Base-by-base conservation (phyloP, 108 stramenopile genomes). In the Cyclotella kingstonii region DNA sequence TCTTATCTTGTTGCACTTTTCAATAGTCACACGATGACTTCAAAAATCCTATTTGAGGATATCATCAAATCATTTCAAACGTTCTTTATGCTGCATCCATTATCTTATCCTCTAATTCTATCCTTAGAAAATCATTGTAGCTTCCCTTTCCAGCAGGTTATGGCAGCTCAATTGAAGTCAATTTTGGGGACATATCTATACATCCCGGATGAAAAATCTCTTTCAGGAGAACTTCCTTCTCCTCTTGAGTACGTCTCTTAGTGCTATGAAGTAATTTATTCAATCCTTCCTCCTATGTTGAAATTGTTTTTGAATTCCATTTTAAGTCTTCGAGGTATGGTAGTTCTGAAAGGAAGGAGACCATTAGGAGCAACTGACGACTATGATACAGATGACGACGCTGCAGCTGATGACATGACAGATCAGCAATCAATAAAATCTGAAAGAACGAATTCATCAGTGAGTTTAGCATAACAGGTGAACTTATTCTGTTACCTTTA, bases 121-220 rank as follows among this genome's bases (percentile, higher is more conserved):
- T 90, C 86, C 11, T 44, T 99, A 44, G 98, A 99, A 70, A 97
- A 97, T 77, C 98, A 99, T 75, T 99, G 98, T 65, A 79, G 77
- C 42, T 63, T 86, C 41, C 69, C 82, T 7, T 91, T 77, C 67
- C 98, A 99, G 76, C 31, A 69, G 70, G 71, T 62, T 21, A 96
- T 97, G 86, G 96, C 95, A 8, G 33, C 63, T n/a, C 73, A 79
- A 21, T 42, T 92, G 58, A 76, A 63, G 30, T 46, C 75, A 4
- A 80, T 87, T 25, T 70, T 98, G 35, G 95, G 92, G 7, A 53
- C 75, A 23, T 61, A 53, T 7, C 71, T 98, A 47, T 92, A 73
- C 43, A 45, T 88, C 15, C 92, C 95, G 26, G 79, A 61, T 7
- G 94, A 92, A 55, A 70, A 70, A 19, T 66, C 72, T 25, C 63